These are phyloP conservation scores for Pseudogymnoascus verrucosus DNA, from an alignment of 2,329 filamentous ascomycete genomes.

Conservation along the genomic window DNA sequence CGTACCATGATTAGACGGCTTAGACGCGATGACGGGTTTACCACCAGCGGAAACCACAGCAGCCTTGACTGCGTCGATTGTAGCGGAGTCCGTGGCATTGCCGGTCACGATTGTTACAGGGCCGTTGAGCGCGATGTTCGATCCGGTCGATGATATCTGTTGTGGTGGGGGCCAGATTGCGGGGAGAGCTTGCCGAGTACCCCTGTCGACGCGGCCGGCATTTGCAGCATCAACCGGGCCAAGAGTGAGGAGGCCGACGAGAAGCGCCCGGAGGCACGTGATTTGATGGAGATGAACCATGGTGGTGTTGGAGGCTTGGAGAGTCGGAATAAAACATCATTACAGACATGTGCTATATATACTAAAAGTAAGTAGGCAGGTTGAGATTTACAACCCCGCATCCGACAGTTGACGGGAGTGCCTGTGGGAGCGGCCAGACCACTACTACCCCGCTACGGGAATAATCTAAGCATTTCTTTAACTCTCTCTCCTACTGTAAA, in stretches of 20 bases:
- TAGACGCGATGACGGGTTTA: not conserved
- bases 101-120: conserved; percentile 18
- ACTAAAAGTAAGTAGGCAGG: not conserved
- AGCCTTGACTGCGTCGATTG: not conserved
- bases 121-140: conserved; percentile 14
- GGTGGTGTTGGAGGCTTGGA: not conserved
- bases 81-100: conserved; percentile 15
- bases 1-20: not conserved
- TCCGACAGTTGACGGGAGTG: not conserved
- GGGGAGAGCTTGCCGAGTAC: not conserved
- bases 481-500: not conserved
- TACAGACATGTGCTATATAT: not conserved
- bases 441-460: not conserved
- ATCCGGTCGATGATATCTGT: conserved; percentile 14
- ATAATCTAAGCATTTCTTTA: not conserved
- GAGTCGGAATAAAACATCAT: not conserved
- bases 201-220: not conserved
- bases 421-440: not conserved
- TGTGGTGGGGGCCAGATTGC: conserved; percentile 15
- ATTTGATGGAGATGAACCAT: not conserved
- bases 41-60: not conserved
- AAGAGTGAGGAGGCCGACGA: not conserved
- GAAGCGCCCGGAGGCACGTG: not conserved
- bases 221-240: not conserved
- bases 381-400: not conserved